phyloP scores from a whole-genome alignment of 2,329 filamentous ascomycete species.

The Sphaerulina populicola region DNA sequence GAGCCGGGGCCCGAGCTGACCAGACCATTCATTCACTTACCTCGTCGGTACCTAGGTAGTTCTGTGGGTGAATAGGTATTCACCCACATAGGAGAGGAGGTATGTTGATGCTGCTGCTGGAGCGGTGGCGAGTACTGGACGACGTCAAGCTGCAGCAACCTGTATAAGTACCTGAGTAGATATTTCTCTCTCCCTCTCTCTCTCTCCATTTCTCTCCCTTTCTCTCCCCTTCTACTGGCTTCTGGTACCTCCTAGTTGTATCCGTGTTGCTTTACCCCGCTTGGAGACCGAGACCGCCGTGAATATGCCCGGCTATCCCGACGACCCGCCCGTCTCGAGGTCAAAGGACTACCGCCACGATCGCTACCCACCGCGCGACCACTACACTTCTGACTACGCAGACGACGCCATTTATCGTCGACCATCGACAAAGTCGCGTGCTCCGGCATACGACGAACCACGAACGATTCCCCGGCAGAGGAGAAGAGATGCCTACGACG shows the following conservation, averaged over 20 bases:
- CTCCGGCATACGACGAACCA: constrained; percentile 12
- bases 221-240: no score
- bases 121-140: constrained; percentile 1
- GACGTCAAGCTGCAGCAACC: constrained; percentile 12
- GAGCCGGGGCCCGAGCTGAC: constrained; percentile 1
- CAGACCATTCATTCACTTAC: not conserved
- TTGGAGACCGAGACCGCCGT: no score
- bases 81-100: no score
- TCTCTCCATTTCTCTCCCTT: no score
- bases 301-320: constrained; percentile 18
- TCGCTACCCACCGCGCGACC: no score
- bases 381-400: constrained; percentile 15
- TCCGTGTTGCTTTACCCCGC: no score
- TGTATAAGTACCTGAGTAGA: no score
- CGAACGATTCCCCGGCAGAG: constrained; percentile 9
- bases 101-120: not conserved
- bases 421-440: constrained; percentile 13
- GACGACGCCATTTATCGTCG: constrained; percentile 17
- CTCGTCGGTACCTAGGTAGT: no score
- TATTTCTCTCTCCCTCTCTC: no score
- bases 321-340: constrained; percentile 12
- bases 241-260: no score
- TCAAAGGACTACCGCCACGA: constrained; percentile 14
- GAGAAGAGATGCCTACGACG: constrained; percentile 24
- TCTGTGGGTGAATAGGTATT: no score